Evolutionary conservation across 208 protist genomes (phyloP).

Genomic region (Wallacemonas sp.): DNA sequence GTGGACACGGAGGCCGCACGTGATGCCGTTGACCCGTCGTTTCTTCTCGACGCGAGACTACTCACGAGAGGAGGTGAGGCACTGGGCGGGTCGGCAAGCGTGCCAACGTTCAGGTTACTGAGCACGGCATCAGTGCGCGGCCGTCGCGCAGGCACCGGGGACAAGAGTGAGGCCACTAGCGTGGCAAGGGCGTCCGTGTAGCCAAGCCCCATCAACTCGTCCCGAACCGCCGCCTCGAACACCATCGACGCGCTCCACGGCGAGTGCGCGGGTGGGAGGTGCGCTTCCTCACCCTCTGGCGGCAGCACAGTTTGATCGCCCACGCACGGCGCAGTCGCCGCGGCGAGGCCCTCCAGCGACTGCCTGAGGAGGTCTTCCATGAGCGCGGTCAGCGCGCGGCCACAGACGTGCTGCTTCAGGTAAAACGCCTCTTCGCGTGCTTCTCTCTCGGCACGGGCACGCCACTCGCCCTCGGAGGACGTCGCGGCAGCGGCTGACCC

Average conservation of each 20-base stretch:
- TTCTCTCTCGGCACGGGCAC: background rate
- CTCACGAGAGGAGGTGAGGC: too few relatives aligned
- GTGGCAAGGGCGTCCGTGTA: conserved; percentile 16
- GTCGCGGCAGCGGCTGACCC: too few relatives aligned
- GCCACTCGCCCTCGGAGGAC: background rate
- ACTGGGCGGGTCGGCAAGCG: too few relatives aligned
- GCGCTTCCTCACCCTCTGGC: background rate
- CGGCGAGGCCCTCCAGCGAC: background rate
- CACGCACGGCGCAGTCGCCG: background rate
- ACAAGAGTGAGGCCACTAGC: conserved; percentile 16
- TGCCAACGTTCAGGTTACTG: conserved; percentile 15
- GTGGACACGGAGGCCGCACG: too few relatives aligned
- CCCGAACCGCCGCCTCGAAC: background rate
- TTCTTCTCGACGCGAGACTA: too few relatives aligned
- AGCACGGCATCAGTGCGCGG: conserved; percentile 19
- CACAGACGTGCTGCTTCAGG: conserved; percentile 3
- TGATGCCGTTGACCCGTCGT: too few relatives aligned
- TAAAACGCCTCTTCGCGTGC: background rate
- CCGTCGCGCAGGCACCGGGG: conserved; percentile 25
- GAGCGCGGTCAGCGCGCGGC: background rate
- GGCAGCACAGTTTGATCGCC: too few relatives aligned
- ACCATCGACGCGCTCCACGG: background rate
- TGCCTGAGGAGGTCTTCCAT: background rate
- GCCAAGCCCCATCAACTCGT: background rate
- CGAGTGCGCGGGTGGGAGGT: background rate